phyloP scores from a whole-genome alignment of 163 green algal genomes.

The Scenedesmus sp. region DNA sequence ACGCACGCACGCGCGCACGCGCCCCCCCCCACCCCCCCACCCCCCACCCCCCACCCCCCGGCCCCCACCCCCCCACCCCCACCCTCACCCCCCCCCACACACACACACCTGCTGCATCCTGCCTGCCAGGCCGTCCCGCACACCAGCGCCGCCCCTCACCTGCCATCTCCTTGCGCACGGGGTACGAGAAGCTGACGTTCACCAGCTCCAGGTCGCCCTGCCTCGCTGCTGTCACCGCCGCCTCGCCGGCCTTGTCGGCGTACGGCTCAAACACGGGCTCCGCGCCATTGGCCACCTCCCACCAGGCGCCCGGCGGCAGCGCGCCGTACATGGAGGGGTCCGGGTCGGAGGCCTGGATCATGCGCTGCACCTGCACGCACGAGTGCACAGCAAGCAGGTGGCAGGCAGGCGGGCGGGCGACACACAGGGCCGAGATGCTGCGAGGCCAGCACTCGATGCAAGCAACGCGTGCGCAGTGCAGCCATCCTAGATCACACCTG shows the following conservation, averaged over 20 bases:
- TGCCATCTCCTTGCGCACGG: constrained; percentile 76
- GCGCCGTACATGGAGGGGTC: constrained; percentile 87
- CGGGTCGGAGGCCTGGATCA: constrained; percentile 64
- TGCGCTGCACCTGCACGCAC: constrained; percentile 52
- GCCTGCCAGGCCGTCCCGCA: too few species aligned
- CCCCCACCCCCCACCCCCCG: too few species aligned
- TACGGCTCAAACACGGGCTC: constrained; percentile 48
- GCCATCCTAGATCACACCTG: too few species aligned
- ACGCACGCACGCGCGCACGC: too few species aligned
- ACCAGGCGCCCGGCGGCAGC: constrained; percentile 89
- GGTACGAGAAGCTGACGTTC: constrained; percentile 88
- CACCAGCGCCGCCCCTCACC: constrained; percentile 30
- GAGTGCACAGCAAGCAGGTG: neutral
- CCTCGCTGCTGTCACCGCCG: constrained; percentile 67
- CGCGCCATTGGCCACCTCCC: constrained; percentile 76
- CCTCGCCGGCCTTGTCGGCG: constrained; percentile 64
- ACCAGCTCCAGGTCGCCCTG: constrained; percentile 76
- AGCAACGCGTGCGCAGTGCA: too few species aligned
- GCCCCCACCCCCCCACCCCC: too few species aligned
- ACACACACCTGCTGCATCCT: too few species aligned
- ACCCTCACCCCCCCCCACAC: too few species aligned
- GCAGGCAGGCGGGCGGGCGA: neutral
- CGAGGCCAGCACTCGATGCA: too few species aligned
- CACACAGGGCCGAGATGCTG: too few species aligned
- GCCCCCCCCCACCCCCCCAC: too few species aligned